Base-by-base conservation (phyloP, 2,329 filamentous ascomycete genomes). In the Arthrobotrys sinensis region DNA sequence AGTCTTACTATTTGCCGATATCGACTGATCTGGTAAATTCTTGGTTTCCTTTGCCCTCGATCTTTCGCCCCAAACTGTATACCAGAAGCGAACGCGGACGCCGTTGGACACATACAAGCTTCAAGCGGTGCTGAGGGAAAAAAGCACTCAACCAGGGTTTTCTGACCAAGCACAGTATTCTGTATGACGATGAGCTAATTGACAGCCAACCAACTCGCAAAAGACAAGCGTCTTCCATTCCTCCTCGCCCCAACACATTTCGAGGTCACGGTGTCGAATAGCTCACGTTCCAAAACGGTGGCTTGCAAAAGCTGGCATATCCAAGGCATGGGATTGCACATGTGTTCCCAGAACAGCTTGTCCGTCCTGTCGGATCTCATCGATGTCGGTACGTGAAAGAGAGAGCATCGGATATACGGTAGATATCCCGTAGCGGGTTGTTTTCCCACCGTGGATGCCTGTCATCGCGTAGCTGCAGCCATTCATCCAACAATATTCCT, bases 381-480 rank as follows among this genome's bases (percentile, higher is more conserved):
- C 28, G 16, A 50, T 21, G 6, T 60, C 53, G 34, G n/a, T 1
- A 16, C 21, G 16, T 16, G 55, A 7, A 7, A 57, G 10, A 28
- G 34, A 16, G 21, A 28, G 50, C 19, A 16, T 71, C 73, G 73
- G 73, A 71, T 66, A 71, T 36, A 24, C 73, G 73, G 73, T 77
- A 71, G 57, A 60, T 71, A 70, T 77, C 67, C 73, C 73, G 73
- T 32, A 67, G 60, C 19, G 34, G 63, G 21, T 24, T 67, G 1
- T 52, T 71, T 50, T 40, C 60, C 24, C 14, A 55, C 62, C 11
- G 14, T 40, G 40, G 46, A 55, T 65, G 52, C 55, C 36, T 52
- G 53, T 52, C 52, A 50, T 60, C 64, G 64, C 64, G 65, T 66
- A 66, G 57, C 57, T 67, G 60, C 60, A 71, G n/a, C 36, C 32